Percentiles rank a stretch among this genome's conserved stretches.
Conservation (phyloP, 768 basidiomycete genomes). For the Exsudoporus frostii region DNA sequence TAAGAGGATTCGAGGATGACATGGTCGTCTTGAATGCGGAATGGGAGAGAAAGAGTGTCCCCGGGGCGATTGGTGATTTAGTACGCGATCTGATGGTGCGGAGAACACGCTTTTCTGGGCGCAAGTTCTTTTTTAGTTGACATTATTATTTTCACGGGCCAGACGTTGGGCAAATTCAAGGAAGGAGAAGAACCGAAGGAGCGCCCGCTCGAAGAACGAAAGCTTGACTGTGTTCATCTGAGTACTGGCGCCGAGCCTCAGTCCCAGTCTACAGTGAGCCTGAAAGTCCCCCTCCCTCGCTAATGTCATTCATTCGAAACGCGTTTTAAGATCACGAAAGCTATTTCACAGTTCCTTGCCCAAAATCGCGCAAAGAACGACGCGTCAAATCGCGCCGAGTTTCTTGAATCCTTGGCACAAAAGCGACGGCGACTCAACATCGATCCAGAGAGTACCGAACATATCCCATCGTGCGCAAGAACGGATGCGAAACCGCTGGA, state of each 20-base stretch:
- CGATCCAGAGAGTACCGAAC: slow-evolving; percentile 32
- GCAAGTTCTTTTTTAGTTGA: not conserved
- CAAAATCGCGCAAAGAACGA: slow-evolving; percentile 69
- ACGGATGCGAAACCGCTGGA: slow-evolving; percentile 69
- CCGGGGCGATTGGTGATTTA: slow-evolving; percentile 52
- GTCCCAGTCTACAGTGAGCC: slow-evolving; percentile 58
- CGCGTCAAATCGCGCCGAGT: slow-evolving; percentile 74
- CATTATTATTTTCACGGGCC: not conserved
- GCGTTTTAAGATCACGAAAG: slow-evolving; percentile 55
- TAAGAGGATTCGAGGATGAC: slow-evolving; percentile 66
- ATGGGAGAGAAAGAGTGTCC: slow-evolving; percentile 59
- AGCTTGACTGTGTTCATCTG: slow-evolving; percentile 57
- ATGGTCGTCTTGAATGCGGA: slow-evolving; percentile 65
- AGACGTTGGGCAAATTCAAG: slow-evolving; percentile 32
- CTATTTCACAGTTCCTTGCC: slow-evolving; percentile 70
- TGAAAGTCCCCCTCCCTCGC: not conserved
- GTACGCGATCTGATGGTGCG: slow-evolving; percentile 50
- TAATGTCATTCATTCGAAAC: slow-evolving; percentile 2
- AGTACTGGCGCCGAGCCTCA: slow-evolving; percentile 45
- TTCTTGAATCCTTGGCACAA: slow-evolving; percentile 56
- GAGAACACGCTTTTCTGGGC: slow-evolving; percentile 2
- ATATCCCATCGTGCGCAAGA: slow-evolving; percentile 62
- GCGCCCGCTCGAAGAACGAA: slow-evolving; percentile 59
- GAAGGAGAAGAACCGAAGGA: slow-evolving; percentile 26
- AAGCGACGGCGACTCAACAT: slow-evolving; percentile 46